Base-by-base conservation (phyloP, 1,284 basidiomycete species). In the Cryptococcus neoformans region DNA sequence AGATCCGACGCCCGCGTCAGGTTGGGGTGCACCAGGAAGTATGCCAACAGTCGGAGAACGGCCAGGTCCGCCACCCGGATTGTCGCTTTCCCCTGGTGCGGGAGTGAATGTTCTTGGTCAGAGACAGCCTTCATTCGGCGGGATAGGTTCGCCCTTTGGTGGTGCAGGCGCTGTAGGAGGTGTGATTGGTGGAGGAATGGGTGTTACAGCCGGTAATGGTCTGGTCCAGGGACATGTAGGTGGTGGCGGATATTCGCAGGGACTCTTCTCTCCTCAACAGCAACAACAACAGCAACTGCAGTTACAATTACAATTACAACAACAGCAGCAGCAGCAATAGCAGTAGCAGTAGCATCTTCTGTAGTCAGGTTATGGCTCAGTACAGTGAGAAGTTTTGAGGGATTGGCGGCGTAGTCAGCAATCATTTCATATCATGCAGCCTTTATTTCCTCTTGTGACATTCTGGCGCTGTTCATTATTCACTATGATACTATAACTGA, bases 11-110 rank as follows among this genome's bases (percentile, higher is more conserved):
- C 37, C 16, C 14, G 47, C 36, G 14, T 40, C 42, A 34, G 16
- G 37, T 17, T 59, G 59, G 55, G 60, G 62, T 38, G 55, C 56
- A 10, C 54, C 51, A 6, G 47, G 44, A 8, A 44, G n/a, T 38
- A 57, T 58, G 45, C 51, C 55, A 21, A 46, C 58, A n/a, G 56
- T 62, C 38, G 60, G 57, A 14, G 60, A 62, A 47, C 50, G 59
- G 39, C 49, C 51, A 45, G 51, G 16, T n/a, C 39, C 48, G 44
- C 51, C 55, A n/a, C 59, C 44, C 6, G 54, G 49, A n/a, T 36
- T 58, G 6, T 44, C 54, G 17, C 44, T 54, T 10, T 50, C 39
- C 12, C 47, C 57, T 10, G 51, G 44, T 48, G n/a, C 49, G 6
- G 44, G 38, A 38, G 49, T 28, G 28, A 51, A 14, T 34, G 51